These are phyloP conservation scores for Flaveria floridana DNA, from an alignment of 140 eudicot genomes.

Conservation along the genomic window DNA sequence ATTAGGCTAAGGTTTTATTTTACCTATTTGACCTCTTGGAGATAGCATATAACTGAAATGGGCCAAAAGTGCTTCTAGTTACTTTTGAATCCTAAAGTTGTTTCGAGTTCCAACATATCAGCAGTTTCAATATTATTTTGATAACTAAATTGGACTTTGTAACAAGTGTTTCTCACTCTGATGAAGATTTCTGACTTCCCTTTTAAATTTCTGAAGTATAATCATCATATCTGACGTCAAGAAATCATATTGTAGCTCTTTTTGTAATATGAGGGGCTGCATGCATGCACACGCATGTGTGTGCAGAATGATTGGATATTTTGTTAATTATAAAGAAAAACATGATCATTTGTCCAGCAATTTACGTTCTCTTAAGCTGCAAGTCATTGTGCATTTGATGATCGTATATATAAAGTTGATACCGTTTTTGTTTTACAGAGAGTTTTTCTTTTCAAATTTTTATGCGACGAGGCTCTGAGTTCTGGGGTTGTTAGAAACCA, in stretches of 20 bases:
- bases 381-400: conserved; percentile 1
- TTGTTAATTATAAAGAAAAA: background rate
- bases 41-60: background rate
- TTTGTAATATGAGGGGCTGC: background rate
- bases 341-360: background rate
- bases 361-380: background rate
- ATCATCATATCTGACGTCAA: conserved; percentile 10
- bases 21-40: background rate
- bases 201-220: background rate
- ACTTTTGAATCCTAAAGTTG: background rate
- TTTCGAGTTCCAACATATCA: background rate
- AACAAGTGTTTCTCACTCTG: background rate
- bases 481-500: conserved; percentile 62
- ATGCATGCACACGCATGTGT: background rate
- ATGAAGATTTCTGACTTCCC: background rate
- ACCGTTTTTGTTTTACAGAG: conserved; percentile 56
- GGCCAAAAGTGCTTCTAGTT: background rate
- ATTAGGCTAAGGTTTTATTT: background rate
- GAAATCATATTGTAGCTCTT: background rate
- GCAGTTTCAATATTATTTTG: background rate
- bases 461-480: conserved; percentile 78
- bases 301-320: background rate
- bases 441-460: conserved; percentile 62
- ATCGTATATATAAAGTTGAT: conserved; percentile 17
- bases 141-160: background rate